A percentile compares a stretch with the other conserved stretches of the same genome.
Evolutionary conservation across 805 yeast genomes (phyloP).

Genomic region (Trichomonascus vanleenenianus): DNA sequence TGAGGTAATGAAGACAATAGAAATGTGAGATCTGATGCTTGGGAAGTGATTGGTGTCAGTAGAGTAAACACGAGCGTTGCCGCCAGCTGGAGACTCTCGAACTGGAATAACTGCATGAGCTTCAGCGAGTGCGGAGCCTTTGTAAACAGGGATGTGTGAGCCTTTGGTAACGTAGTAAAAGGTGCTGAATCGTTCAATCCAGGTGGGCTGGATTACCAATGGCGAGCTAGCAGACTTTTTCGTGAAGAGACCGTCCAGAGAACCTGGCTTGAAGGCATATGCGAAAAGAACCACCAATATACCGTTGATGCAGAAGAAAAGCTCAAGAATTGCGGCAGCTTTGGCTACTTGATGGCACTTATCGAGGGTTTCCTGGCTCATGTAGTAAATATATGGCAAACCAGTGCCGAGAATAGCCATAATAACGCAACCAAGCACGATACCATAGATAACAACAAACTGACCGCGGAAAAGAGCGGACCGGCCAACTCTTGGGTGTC

Average conservation of each 20-base stretch:
- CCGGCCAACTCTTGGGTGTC: conserved; percentile 65
- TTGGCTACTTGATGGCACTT: conserved; percentile 49
- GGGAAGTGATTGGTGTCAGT: conserved; percentile 20
- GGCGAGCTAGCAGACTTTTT: conserved; percentile 20
- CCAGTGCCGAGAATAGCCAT: conserved; percentile 62
- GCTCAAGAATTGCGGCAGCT: conserved; percentile 42
- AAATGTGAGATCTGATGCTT: conserved; percentile 36
- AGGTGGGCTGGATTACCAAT: conserved; percentile 52
- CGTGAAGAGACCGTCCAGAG: conserved; percentile 28
- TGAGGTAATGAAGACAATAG: conserved; percentile 27
- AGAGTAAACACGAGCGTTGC: conserved; percentile 30
- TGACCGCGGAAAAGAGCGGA: conserved; percentile 38
- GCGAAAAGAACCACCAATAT: conserved; percentile 40
- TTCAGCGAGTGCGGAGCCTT: conserved; percentile 55
- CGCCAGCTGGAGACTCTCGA: conserved; percentile 35
- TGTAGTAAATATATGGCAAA: conserved; percentile 50
- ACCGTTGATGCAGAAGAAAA: conserved; percentile 48
- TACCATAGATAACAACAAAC: conserved; percentile 33
- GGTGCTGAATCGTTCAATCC: conserved; percentile 66
- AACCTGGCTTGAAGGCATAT: conserved; percentile 47
- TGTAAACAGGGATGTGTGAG: conserved; percentile 41
- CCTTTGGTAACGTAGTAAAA: conserved; percentile 35
- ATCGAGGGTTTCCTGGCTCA: conserved; percentile 37
- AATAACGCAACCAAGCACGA: conserved; percentile 51
- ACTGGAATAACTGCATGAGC: conserved; percentile 40